These are phyloP conservation scores for Euphorbia schlechtendalii DNA, from an alignment of 441 rosid species.

Conservation along the genomic window DNA sequence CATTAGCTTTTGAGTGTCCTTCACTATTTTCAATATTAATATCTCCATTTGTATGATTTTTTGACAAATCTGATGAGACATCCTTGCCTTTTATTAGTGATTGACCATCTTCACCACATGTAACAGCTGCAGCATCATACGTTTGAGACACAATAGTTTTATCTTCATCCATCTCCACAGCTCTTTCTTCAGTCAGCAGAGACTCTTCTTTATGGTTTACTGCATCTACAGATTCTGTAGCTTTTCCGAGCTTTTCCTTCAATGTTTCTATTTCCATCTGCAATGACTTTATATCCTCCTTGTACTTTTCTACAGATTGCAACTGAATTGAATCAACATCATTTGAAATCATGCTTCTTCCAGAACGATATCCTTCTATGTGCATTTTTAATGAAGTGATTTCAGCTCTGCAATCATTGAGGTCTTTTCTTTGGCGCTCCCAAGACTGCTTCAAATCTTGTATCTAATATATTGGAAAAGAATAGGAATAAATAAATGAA, in stretches of 20 bases:
- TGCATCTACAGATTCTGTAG: conserved; percentile 8
- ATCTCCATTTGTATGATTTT: conserved; percentile 29
- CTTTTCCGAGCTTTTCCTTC: conserved; percentile 27
- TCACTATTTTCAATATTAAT: conserved; percentile 27
- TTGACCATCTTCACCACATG: conserved; percentile 26
- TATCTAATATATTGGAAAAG: conserved; percentile 37
- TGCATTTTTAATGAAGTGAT: conserved; percentile 88
- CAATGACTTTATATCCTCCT: conserved; percentile 52
- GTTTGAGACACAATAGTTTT: conserved; percentile 40
- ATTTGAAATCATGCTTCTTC: conserved; percentile 32
- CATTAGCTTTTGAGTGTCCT: conserved; percentile 32
- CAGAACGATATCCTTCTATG: conserved; percentile 71
- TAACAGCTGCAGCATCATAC: conserved; percentile 27
- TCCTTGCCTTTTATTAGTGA: conserved; percentile 29
- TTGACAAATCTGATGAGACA: conserved; percentile 29
- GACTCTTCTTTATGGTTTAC: conserved; percentile 35
- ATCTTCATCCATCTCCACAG: conserved; percentile 62
- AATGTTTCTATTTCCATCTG: conserved; percentile 55
- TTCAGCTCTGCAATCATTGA: conserved; percentile 88
- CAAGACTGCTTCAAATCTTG: conserved; percentile 62
- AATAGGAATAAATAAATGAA: not conserved
- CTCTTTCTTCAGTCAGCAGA: conserved; percentile 48
- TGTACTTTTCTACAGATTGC: conserved; percentile 45
- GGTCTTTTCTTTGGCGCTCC: conserved; percentile 72
- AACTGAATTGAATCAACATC: conserved; percentile 44